These are phyloP conservation scores for Euphorbia peplus DNA, from an alignment of 345 rosid genomes.

Conservation along the genomic window DNA sequence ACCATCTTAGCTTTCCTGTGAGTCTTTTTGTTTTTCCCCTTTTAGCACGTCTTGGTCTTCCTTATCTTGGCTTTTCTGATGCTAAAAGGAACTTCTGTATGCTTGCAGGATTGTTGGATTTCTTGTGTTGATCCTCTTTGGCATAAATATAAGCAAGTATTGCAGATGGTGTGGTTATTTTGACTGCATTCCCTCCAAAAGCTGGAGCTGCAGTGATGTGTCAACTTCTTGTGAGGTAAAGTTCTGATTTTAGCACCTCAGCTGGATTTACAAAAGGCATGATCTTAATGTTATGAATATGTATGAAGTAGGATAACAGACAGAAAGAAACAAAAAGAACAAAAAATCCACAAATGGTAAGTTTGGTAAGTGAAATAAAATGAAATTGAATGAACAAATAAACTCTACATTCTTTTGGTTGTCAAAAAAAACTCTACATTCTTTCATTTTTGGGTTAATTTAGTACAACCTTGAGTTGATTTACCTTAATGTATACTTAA, in stretches of 20 bases:
- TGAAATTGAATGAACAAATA: too few species aligned
- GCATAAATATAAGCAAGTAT: slow-evolving; percentile 51
- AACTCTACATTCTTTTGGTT: too few species aligned
- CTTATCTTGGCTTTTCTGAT: slow-evolving; percentile 3
- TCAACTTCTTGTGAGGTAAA: slow-evolving; percentile 66
- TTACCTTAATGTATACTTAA: too few species aligned
- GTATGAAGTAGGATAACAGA: too few species aligned
- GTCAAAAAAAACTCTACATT: too few species aligned
- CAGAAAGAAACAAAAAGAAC: too few species aligned
- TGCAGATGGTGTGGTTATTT: slow-evolving; percentile 70
- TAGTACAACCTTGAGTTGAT: too few species aligned
- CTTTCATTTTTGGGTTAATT: too few species aligned
- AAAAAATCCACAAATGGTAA: too few species aligned
- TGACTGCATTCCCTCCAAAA: slow-evolving; percentile 59
- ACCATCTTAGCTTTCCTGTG: slow-evolving; percentile 52
- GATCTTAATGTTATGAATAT: too few species aligned
- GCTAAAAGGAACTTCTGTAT: slow-evolving; percentile 8
- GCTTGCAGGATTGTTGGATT: slow-evolving; percentile 48
- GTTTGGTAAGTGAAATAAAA: too few species aligned
- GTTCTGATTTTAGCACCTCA: slow-evolving; percentile 3
- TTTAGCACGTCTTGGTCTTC: background rate
- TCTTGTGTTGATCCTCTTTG: slow-evolving; percentile 42
- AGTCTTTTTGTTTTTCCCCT: slow-evolving; percentile 26
- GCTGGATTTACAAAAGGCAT: background rate
- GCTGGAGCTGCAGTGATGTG: slow-evolving; percentile 74